These are phyloP conservation scores for Sextonia rubra DNA, from an alignment of 164 flowering plant species.

Conservation along the genomic window DNA sequence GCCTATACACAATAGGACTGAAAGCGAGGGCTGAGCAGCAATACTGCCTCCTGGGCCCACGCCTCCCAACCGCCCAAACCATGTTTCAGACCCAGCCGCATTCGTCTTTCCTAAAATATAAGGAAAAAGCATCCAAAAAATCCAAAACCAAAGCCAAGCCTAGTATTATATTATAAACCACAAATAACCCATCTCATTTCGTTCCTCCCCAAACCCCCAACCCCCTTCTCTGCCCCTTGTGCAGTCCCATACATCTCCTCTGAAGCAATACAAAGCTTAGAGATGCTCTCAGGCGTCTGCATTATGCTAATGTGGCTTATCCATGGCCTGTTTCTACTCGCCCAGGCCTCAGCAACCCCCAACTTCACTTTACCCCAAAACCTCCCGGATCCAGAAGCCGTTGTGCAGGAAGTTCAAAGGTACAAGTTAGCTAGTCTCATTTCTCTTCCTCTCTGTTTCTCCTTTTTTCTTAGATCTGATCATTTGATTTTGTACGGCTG, in stretches of 20 bases:
- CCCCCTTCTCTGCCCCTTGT: not conserved
- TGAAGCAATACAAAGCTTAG: not conserved
- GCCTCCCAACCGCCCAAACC: no score
- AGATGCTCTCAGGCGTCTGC: constrained; percentile 22
- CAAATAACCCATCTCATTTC: no score
- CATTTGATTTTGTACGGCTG: not conserved
- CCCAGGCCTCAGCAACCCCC: constrained; percentile 7
- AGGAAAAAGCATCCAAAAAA: not conserved
- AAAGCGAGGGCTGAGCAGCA: no score
- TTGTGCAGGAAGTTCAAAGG: constrained; percentile 52
- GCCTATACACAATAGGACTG: no score
- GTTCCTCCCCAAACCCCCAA: no score
- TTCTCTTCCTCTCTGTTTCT: not conserved
- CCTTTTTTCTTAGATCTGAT: not conserved
- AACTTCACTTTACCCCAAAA: constrained; percentile 59
- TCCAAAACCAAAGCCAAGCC: no score
- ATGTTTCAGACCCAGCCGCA: no score
- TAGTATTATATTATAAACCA: no score
- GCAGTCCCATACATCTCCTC: not conserved
- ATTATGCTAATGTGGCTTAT: constrained; percentile 20
- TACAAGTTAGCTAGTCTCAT: constrained; percentile 12
- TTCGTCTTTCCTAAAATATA: not conserved
- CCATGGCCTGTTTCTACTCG: not conserved
- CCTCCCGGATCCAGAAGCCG: constrained; percentile 64
- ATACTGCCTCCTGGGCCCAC: no score